Conservation (phyloP, 2,329 filamentous ascomycete genomes). For the Zasmidium cellare region DNA sequence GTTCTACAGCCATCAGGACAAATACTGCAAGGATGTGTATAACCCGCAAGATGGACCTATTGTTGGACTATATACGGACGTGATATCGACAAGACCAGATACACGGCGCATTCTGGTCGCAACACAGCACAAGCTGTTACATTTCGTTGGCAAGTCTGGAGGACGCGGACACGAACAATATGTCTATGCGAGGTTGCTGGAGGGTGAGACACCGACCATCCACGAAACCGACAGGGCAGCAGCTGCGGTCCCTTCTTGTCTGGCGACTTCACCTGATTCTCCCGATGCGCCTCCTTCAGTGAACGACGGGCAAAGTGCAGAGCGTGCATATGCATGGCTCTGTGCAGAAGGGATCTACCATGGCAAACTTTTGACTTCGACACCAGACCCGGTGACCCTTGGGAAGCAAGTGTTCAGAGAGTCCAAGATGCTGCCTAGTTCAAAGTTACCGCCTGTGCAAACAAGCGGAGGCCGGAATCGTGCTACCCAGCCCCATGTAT, state of each 20-base stretch:
- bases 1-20: slow-evolving; percentile 93
- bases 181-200: slow-evolving; percentile 85
- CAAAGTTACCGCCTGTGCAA: slow-evolving; percentile 70
- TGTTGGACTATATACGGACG: slow-evolving; percentile 82
- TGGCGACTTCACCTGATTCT: slow-evolving; percentile 76
- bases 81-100: slow-evolving; percentile 67
- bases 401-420: slow-evolving; percentile 75
- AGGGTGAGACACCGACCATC: slow-evolving; percentile 75
- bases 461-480: slow-evolving; percentile 64
- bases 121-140: slow-evolving; percentile 74
- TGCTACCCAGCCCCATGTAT: slow-evolving; percentile 69
- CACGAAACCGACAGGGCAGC: slow-evolving; percentile 69
- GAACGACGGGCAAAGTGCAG: slow-evolving; percentile 36
- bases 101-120: slow-evolving; percentile 75
- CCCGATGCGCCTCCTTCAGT: slow-evolving; percentile 47
- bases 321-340: slow-evolving; percentile 87
- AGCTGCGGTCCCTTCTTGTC: slow-evolving; percentile 60
- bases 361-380: slow-evolving; percentile 66
- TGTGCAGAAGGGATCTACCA: slow-evolving; percentile 83
- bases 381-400: slow-evolving; percentile 62
- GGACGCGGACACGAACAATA: slow-evolving; percentile 74
- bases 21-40: slow-evolving; percentile 81
- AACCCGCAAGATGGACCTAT: slow-evolving; percentile 80
- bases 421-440: slow-evolving; percentile 72
- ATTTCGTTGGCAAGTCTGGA: slow-evolving; percentile 77